Conservation (phyloP, 352 stramenopile genomes). For the Pythium coloratum region DNA sequence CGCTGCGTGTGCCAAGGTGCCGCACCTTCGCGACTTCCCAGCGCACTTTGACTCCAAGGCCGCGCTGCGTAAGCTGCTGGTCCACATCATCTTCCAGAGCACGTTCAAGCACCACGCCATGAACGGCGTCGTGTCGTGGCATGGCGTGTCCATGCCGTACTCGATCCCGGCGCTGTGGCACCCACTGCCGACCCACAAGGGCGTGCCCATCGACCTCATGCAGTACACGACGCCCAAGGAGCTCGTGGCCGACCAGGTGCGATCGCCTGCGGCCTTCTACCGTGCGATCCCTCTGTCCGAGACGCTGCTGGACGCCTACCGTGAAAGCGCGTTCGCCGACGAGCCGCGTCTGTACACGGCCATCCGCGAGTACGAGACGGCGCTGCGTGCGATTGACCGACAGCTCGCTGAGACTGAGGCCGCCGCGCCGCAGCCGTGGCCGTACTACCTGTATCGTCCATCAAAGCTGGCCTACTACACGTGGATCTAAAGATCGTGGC, state of each 20-base stretch:
- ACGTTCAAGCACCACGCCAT: constrained; percentile 27
- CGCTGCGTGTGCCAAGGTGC: constrained; percentile 1
- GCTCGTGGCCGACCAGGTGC: constrained; percentile 17
- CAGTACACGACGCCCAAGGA: constrained; percentile 16
- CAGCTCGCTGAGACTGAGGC: constrained; percentile 21
- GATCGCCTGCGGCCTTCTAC: constrained; percentile 18
- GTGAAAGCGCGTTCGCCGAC: constrained; percentile 15
- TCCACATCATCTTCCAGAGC: constrained; percentile 21
- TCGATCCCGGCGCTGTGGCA: constrained; percentile 14
- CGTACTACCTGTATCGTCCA: constrained; percentile 23
- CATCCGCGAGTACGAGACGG: constrained; percentile 24
- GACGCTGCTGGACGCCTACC: constrained; percentile 27
- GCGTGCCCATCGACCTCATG: constrained; percentile 8
- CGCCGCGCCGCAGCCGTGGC: constrained; percentile 12
- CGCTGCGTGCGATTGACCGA: constrained; percentile 17
- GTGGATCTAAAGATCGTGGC: constrained; percentile 17
- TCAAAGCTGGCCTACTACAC: constrained; percentile 25
- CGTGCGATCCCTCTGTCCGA: constrained; percentile 15
- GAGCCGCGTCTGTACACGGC: constrained; percentile 15
- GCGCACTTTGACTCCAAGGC: constrained; percentile 3
- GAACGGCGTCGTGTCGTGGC: constrained; percentile 24
- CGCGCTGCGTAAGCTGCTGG: constrained; percentile 13
- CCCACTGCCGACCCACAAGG: constrained; percentile 19
- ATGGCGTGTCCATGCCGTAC: constrained; percentile 19
- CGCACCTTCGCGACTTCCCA: constrained; percentile 18